Evolutionary conservation across 441 rosid genomes (phyloP).

Genomic region (Populus trichocarpa): DNA sequence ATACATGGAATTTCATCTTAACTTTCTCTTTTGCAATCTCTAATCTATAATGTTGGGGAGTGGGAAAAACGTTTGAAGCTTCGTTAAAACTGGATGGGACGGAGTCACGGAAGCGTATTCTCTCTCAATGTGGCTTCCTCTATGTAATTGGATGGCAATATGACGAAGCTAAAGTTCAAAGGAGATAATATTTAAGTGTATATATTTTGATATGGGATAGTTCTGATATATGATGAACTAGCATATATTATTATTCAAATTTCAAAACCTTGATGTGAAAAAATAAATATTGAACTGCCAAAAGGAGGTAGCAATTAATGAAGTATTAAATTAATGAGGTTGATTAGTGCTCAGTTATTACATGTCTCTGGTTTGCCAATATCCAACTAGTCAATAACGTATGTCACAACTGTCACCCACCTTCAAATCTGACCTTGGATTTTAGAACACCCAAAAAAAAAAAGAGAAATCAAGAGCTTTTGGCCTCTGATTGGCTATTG

Average conservation of each 20-base stretch:
- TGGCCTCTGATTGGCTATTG: background rate
- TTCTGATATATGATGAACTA: background rate
- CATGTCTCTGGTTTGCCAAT: constrained; percentile 1
- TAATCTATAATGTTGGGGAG: background rate
- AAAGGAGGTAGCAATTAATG: constrained; percentile 1
- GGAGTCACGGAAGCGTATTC: background rate
- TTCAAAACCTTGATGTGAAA: background rate
- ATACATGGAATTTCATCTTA: background rate
- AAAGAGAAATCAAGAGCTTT: background rate
- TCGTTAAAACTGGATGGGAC: background rate
- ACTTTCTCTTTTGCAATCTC: background rate
- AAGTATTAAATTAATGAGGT: constrained; percentile 9
- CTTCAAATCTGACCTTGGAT: background rate
- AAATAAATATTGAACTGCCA: background rate
- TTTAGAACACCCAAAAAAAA: too few species aligned
- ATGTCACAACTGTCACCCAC: constrained; percentile 25
- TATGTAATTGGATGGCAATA: too few species aligned
- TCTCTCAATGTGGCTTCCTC: background rate
- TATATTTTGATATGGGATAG: too few species aligned
- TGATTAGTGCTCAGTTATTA: constrained; percentile 12
- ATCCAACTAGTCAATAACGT: constrained; percentile 7
- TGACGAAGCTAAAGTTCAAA: too few species aligned
- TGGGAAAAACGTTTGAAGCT: background rate
- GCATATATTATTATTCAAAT: background rate
- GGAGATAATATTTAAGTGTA: too few species aligned